Percentiles rank a stretch among this genome's conserved stretches.
These are phyloP conservation scores for Pulveroboletus sp. DNA, from an alignment of 768 basidiomycete species.

Conservation along the genomic window DNA sequence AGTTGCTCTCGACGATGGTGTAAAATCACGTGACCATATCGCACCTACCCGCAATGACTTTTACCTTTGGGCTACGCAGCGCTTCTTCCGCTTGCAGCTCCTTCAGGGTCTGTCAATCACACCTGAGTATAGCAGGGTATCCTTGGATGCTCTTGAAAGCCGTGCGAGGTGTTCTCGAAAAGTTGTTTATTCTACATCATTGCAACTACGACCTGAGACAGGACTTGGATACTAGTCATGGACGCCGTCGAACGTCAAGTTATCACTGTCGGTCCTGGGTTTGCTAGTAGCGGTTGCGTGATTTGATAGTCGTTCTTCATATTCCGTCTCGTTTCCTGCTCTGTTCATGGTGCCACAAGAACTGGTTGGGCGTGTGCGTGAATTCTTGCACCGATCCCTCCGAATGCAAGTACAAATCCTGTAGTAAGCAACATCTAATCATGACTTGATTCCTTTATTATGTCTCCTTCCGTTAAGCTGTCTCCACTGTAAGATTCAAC, in stretches of 20 bases:
- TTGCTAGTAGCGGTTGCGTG: too few relatives aligned
- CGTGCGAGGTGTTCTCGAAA: too few relatives aligned
- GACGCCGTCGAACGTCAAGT: too few relatives aligned
- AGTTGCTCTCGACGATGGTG: neutral
- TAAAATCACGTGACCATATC: constrained; percentile 8
- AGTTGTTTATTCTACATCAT: too few relatives aligned
- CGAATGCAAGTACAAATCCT: neutral
- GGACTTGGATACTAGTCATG: too few relatives aligned
- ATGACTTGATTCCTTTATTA: neutral
- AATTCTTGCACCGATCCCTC: neutral
- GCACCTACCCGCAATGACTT: neutral
- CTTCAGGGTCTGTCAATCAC: too few relatives aligned
- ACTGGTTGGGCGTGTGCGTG: too few relatives aligned
- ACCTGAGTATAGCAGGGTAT: too few relatives aligned
- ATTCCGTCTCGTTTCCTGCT: neutral
- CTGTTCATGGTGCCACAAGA: neutral
- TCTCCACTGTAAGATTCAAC: constrained; percentile 46
- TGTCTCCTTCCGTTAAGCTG: constrained; percentile 1
- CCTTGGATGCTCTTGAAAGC: too few relatives aligned
- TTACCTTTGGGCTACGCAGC: neutral
- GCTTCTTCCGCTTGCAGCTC: neutral
- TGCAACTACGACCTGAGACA: too few relatives aligned
- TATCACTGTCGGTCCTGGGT: too few relatives aligned
- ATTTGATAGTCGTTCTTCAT: neutral
- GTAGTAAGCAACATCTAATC: neutral